phyloP scores from a whole-genome alignment of 352 stramenopile species.

The Albugo candida region DNA sequence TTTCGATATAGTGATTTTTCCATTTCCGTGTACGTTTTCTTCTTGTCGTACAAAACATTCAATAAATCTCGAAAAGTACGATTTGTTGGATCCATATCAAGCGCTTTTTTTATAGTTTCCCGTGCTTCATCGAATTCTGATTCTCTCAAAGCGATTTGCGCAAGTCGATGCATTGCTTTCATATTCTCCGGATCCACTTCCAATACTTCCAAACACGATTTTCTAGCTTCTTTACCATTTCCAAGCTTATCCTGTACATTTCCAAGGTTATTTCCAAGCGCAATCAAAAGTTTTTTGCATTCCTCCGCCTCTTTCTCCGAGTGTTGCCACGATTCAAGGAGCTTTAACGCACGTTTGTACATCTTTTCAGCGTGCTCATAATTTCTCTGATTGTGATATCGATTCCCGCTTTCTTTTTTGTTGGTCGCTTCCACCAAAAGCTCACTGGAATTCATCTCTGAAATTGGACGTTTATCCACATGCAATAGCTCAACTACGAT shows the following conservation, averaged over 20 bases:
- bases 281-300: conserved; percentile 59
- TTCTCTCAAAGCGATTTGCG: conserved; percentile 44
- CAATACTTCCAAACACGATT: conserved; percentile 62
- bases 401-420: conserved; percentile 72
- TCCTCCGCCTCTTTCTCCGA: conserved; percentile 16
- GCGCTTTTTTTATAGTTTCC: conserved; percentile 32
- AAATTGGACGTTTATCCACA: conserved; percentile 42
- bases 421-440: conserved; percentile 52
- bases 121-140: conserved; percentile 50
- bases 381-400: conserved; percentile 64
- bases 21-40: conserved; percentile 26
- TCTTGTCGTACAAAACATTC: conserved; percentile 44
- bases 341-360: conserved; percentile 68
- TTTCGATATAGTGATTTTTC: conserved; percentile 58
- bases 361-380: conserved; percentile 65
- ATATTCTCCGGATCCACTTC: conserved; percentile 50
- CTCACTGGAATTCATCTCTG: conserved; percentile 52
- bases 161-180: conserved; percentile 63
- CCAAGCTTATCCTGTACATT: conserved; percentile 64
- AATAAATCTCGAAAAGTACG: conserved; percentile 40
- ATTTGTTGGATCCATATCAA: conserved; percentile 46
- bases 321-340: conserved; percentile 56
- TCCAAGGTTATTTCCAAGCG: conserved; percentile 62
- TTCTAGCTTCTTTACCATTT: conserved; percentile 49
- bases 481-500: conserved; percentile 33